Evolutionary conservation across 192 early-diverging fungal genomes (phyloP), one percentile per base, ranked within the genome.

Genomic region (Geosiphon pyriformis): DNA sequence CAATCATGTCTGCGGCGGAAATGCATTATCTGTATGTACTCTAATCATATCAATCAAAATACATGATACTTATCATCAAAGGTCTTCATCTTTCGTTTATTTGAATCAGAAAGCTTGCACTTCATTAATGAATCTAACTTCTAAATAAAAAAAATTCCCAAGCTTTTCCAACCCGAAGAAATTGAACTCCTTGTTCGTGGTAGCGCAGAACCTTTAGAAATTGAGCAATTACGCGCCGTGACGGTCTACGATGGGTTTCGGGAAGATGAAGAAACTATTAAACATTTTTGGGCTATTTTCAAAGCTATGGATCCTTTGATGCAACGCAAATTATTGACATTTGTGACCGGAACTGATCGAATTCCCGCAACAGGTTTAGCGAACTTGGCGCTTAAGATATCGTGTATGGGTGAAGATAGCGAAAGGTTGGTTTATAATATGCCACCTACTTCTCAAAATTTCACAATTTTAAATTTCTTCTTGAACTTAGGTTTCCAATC

Each of bases 271-370:
- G 77, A 69, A 30, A 80, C 82, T 20, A 74, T 85, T 65, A 83
- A 74, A 58, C 62, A 80, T 69, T 85, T 98, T 71, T 98, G 95
- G 95, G 78, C 81, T 0, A 83, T 92, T 6, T 80, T 94, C 58
- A 76, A 84, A 18, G 77, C 73, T 20, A 89, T 95, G 74, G 66
- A 79, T 22, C 71, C 83, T 12, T 71, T 72, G 26, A 81, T 87
- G 50, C 85, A 94, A 69, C 81, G 87, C n/a, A 67, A 82, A 69
- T 77, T 98, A 4, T 65, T 96, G 67, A 88, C 88, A 25, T 96
- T 98, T 72, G 88, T 91, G 20, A 97, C 95, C 6, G 92, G 94
- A 17, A 88, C 90, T n/a, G 95, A 98, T 76, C 79, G 94, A 26
- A 85, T 95, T 61, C 94, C 93, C 6, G 87, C 87, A 3, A 88